These are phyloP conservation scores for Gossypium gossypioides DNA, from an alignment of 441 rosid species.

Conservation along the genomic window DNA sequence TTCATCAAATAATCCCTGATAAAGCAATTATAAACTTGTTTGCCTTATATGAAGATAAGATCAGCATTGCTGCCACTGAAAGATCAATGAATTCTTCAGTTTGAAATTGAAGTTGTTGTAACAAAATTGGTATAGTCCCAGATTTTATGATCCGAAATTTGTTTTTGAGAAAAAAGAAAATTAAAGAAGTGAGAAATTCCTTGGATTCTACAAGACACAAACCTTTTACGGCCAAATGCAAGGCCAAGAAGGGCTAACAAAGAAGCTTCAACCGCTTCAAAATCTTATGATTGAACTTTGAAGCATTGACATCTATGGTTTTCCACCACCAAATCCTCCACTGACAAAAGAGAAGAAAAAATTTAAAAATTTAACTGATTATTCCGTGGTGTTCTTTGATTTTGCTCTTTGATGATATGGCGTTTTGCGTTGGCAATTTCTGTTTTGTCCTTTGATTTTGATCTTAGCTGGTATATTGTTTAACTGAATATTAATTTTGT, in stretches of 20 bases:
- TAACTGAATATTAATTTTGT: too few relatives aligned
- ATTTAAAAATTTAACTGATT: too few relatives aligned
- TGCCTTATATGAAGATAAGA: constrained; percentile 53
- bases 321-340: constrained; percentile 51
- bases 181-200: neutral
- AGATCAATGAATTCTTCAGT: constrained; percentile 35
- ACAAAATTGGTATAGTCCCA: constrained; percentile 49
- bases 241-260: constrained; percentile 63
- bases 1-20: constrained; percentile 29
- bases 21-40: constrained; percentile 57
- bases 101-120: constrained; percentile 44
- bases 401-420: too few relatives aligned
- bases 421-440: too few relatives aligned
- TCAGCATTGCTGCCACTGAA: constrained; percentile 43
- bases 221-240: constrained; percentile 85
- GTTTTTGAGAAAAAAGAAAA: constrained; percentile 40
- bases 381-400: too few relatives aligned
- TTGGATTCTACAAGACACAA: neutral
- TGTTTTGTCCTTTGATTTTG: too few relatives aligned
- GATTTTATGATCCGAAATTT: constrained; percentile 51
- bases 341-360: constrained; percentile 2
- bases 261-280: constrained; percentile 51
- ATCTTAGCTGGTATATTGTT: too few relatives aligned
- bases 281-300: constrained; percentile 34
- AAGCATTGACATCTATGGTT: constrained; percentile 61